Evolutionary conservation across 2,329 filamentous ascomycete genomes (phyloP), one percentile per base, ranked within the genome.

Genomic region (Calonectria pauciramosa): DNA sequence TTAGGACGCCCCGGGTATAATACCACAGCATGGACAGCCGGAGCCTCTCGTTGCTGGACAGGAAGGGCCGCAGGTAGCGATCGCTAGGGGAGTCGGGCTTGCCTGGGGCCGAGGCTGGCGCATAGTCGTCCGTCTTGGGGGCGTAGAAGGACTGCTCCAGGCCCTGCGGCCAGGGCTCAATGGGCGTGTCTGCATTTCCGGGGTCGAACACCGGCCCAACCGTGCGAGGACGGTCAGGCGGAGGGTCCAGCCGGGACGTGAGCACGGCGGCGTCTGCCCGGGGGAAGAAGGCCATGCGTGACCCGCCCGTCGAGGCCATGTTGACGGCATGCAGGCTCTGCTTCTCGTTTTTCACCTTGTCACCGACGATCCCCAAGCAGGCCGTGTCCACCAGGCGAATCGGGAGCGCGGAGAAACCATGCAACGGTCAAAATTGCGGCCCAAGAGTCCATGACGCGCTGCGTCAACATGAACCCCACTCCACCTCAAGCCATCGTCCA

Each of bases 11-110:
- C 34, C 82, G 81, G 1, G 86, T 86, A 41, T 88, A 87, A 70
- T 89, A 89, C 82, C 85, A 89, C 0, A 87, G 77, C 83, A 84
- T 84, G 0, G 82, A 83, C 44, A 83, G 49, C 44, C 82, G 71
- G 9, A 84, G 72, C 8, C 83, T 74, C 68, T 84, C 82, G 34
- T 84, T 80, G 66, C 75, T 77, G 38, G 82, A 77, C 23, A 84
- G 51, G 9, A 52, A 71, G 16, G 77, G 66, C 2, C 81, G 80
- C 10, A 80, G 69, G 67, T 83, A 83, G 38, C 68, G 72, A 26
- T 70, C 72, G 16, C 68, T 49, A 16, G 44, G 20, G 16, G 36
- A 67, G 16, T 36, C 16, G 1, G 76, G 73, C 18, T 59, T 69
- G 2, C 49, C 30, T 2, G 80, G 80, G 36, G 78, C 70, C 0